phyloP scores from a whole-genome alignment of 2,329 filamentous ascomycete genomes.

The Calonectria henricotiae region DNA sequence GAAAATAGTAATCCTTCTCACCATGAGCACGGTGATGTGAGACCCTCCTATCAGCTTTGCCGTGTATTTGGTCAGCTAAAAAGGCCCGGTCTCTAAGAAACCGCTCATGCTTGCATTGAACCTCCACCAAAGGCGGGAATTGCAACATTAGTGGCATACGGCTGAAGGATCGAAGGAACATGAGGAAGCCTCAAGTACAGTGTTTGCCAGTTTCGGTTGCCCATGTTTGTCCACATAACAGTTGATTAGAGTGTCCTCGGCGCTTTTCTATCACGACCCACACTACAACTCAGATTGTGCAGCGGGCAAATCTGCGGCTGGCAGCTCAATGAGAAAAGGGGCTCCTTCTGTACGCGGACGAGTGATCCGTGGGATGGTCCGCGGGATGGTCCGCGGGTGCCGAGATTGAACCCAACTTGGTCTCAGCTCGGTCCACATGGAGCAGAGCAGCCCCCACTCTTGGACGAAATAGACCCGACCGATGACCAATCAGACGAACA shows the following conservation, averaged over 20 bases:
- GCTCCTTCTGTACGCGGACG: background rate
- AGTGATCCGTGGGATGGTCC: background rate
- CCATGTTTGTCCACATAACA: background rate
- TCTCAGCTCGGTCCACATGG: background rate
- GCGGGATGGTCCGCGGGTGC: background rate
- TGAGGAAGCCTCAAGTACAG: background rate
- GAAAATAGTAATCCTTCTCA: no score
- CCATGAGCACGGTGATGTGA: no score
- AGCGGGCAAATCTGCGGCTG: slow-evolving; percentile 1
- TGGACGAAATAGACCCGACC: no score
- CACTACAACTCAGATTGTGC: background rate
- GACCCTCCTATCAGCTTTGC: no score
- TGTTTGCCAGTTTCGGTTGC: background rate
- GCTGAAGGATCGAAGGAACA: background rate
- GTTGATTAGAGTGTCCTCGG: background rate
- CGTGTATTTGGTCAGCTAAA: no score
- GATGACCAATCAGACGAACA: background rate
- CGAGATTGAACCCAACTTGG: background rate
- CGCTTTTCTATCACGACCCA: no score
- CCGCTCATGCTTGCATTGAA: no score
- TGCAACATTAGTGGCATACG: background rate
- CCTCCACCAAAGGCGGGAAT: background rate
- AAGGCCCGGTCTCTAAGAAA: no score
- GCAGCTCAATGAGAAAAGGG: background rate
- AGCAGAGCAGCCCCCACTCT: background rate